Conservation (phyloP, 1,284 basidiomycete species). For the Anthracocystis walkeri region DNA sequence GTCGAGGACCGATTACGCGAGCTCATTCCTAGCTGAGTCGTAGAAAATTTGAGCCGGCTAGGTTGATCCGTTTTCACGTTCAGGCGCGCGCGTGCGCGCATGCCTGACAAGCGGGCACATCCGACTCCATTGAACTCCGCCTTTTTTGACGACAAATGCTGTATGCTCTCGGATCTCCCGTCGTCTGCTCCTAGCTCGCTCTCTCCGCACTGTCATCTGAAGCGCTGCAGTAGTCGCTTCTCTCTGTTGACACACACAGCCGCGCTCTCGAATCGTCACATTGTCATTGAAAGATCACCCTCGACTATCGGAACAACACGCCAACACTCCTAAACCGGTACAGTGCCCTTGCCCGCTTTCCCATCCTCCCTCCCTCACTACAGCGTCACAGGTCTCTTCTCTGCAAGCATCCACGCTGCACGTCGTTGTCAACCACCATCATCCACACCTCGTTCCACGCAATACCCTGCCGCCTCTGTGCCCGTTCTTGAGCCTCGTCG, state of each 20-base stretch:
- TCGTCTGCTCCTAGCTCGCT: background rate
- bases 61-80: constrained; percentile 23
- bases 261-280: no score
- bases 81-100: background rate
- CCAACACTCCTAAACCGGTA: constrained; percentile 18
- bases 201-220: constrained; percentile 6
- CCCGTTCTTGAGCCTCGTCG: constrained; percentile 31
- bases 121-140: constrained; percentile 1
- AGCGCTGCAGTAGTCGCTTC: no score
- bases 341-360: constrained; percentile 14
- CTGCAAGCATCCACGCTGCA: constrained; percentile 6
- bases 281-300: background rate
- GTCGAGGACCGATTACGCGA: background rate
- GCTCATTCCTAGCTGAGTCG: background rate
- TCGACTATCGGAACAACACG: constrained; percentile 7
- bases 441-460: constrained; percentile 6
- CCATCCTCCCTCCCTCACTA: background rate
- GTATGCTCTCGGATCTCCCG: background rate
- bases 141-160: constrained; percentile 13
- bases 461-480: constrained; percentile 1
- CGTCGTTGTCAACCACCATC: constrained; percentile 8
- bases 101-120: constrained; percentile 4
- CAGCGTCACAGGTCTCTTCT: constrained; percentile 2
- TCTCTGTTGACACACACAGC: background rate
- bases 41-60: no score